A percentile compares a stretch with the other conserved stretches of the same genome.
Evolutionary conservation across 2,329 filamentous ascomycete genomes (phyloP).

Genomic region (Monosporascus sp.): DNA sequence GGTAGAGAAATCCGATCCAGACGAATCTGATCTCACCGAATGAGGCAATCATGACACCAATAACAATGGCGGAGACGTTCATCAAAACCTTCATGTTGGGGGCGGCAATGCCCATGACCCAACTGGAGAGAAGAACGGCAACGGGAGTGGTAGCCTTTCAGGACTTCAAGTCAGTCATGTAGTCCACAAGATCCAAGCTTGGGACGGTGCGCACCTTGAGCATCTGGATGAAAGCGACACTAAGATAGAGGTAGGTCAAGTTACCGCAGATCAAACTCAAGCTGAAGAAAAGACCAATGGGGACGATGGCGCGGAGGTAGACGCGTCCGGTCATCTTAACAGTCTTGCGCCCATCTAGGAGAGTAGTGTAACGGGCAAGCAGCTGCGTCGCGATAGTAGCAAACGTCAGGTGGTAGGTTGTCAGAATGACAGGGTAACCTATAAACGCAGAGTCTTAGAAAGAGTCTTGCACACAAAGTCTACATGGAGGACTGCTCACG

Average conservation of each 20-base stretch:
- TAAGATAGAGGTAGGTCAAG: conserved; percentile 90
- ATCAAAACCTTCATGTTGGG: conserved; percentile 82
- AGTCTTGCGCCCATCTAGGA: conserved; percentile 90
- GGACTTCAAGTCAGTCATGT: conserved; percentile 6
- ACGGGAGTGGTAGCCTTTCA: conserved; percentile 85
- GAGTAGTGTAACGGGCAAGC: conserved; percentile 80
- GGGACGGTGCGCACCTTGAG: conserved; percentile 63
- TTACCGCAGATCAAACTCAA: conserved; percentile 95
- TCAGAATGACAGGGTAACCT: conserved; percentile 76
- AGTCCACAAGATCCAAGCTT: neutral
- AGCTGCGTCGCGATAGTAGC: conserved; percentile 92
- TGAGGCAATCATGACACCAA: conserved; percentile 92
- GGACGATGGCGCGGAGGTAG: conserved; percentile 88
- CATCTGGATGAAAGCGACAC: conserved; percentile 98
- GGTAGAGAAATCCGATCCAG: conserved; percentile 72
- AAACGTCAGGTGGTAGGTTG: conserved; percentile 92
- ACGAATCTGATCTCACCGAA: conserved; percentile 95
- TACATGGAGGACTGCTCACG: conserved; percentile 46
- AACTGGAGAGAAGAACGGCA: conserved; percentile 83
- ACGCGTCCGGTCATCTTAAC: conserved; percentile 96
- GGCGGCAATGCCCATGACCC: conserved; percentile 78
- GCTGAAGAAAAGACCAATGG: conserved; percentile 94
- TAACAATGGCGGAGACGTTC: conserved; percentile 91
- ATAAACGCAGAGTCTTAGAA: conserved; percentile 21
- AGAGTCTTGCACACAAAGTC: neutral